A percentile compares a stretch with the other conserved stretches of the same genome.
phyloP scores from a whole-genome alignment of 768 basidiomycete species.

The Mycena metata region DNA sequence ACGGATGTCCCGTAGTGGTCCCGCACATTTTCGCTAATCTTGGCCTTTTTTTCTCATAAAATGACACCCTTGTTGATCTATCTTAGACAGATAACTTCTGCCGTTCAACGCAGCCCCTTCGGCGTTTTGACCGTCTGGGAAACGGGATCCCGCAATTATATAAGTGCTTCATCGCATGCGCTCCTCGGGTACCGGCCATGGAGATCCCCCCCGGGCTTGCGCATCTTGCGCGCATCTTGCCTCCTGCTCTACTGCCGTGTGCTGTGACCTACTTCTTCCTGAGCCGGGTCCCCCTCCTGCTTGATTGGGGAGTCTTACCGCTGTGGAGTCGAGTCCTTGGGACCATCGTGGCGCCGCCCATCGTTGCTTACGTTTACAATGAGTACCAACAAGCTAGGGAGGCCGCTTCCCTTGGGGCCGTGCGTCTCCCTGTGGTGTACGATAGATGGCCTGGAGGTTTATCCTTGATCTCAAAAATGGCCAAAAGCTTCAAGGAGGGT shows the following conservation, averaged over 20 bases:
- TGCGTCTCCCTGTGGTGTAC: slow-evolving; percentile 5
- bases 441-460: slow-evolving; percentile 19
- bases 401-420: slow-evolving; percentile 20
- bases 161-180: too few relatives aligned
- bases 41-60: too few relatives aligned
- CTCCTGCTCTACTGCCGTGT: slow-evolving; percentile 10
- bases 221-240: slow-evolving; percentile 13
- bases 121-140: too few relatives aligned
- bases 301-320: slow-evolving; percentile 6
- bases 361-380: not conserved
- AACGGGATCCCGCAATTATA: too few relatives aligned
- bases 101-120: too few relatives aligned
- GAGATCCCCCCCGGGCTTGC: slow-evolving; percentile 19
- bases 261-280: slow-evolving; percentile 1
- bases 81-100: too few relatives aligned
- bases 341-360: slow-evolving; percentile 15
- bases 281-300: slow-evolving; percentile 11
- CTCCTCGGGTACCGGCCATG: not conserved
- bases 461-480: not conserved
- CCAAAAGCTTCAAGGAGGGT: not conserved
- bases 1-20: too few relatives aligned
- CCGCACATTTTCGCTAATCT: too few relatives aligned
- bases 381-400: slow-evolving; percentile 8
- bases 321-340: slow-evolving; percentile 13
- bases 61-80: too few relatives aligned